phyloP scores from a whole-genome alignment of 306 rosid genomes.

The Castanospermum australe region DNA sequence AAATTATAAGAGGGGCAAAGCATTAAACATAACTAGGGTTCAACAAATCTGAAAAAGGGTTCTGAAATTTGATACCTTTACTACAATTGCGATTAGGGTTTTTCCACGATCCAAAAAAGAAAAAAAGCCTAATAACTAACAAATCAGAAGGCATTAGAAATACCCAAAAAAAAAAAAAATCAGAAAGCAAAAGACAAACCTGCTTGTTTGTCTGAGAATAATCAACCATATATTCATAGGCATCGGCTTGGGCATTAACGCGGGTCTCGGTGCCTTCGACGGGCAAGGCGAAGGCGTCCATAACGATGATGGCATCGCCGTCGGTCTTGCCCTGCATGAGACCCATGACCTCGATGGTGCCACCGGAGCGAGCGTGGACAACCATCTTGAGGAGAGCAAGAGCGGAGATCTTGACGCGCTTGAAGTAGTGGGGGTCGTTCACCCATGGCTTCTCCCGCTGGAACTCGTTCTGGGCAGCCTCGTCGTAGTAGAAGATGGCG shows the following conservation, averaged over 20 bases:
- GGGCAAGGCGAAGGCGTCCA: conserved; percentile 94
- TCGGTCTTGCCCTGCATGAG: conserved; percentile 98
- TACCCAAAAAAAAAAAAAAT: no score
- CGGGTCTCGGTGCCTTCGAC: conserved; percentile 98
- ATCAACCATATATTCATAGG: conserved; percentile 95
- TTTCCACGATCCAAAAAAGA: neutral
- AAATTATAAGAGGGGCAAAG: neutral
- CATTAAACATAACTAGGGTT: neutral
- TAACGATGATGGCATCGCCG: conserved; percentile 85
- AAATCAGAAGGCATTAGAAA: neutral
- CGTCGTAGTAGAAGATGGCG: conserved; percentile 92
- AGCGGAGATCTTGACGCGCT: conserved; percentile 96
- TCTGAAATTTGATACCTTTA: neutral
- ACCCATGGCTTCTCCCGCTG: conserved; percentile 90
- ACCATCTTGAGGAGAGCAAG: conserved; percentile 98
- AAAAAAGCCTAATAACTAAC: no score
- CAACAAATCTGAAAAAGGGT: neutral
- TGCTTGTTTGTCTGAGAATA: conserved; percentile 92
- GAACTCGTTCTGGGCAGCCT: conserved; percentile 61
- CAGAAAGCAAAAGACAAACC: conserved; percentile 40
- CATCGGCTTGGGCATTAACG: conserved; percentile 99
- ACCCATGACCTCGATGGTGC: conserved; percentile 96
- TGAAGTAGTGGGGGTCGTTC: conserved; percentile 88
- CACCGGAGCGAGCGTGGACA: conserved; percentile 96
- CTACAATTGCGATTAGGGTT: conserved; percentile 16